A percentile compares a stretch with the other conserved stretches of the same genome.
These are phyloP conservation scores for Astragalus glycyphyllos DNA, from an alignment of 306 rosid genomes.

Conservation along the genomic window DNA sequence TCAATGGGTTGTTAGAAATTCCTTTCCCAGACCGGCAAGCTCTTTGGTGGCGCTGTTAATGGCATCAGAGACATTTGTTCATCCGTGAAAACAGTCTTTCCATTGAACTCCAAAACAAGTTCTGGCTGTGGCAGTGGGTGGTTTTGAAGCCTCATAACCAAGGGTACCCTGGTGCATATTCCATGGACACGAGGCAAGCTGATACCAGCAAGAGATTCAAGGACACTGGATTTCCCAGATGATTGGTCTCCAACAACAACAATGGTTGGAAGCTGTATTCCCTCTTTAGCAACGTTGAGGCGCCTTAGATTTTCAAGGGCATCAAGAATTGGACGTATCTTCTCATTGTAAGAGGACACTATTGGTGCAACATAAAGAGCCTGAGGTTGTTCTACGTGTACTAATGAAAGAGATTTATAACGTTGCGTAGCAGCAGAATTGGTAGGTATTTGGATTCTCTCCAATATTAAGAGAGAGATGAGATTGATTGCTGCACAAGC, in stretches of 20 bases:
- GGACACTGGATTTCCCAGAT: background rate
- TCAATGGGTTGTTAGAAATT: slow-evolving; percentile 49
- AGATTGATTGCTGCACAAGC: no score
- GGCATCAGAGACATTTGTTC: slow-evolving; percentile 48
- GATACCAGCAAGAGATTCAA: slow-evolving; percentile 11
- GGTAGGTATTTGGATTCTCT: no score
- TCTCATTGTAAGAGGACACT: slow-evolving; percentile 44
- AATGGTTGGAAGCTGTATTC: slow-evolving; percentile 5
- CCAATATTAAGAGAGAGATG: no score
- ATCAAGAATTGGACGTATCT: slow-evolving; percentile 4
- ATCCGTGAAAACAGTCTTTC: slow-evolving; percentile 35
- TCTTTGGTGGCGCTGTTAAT: slow-evolving; percentile 52
- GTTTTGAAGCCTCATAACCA: slow-evolving; percentile 59
- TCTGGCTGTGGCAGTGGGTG: slow-evolving; percentile 39
- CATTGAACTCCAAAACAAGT: slow-evolving; percentile 48
- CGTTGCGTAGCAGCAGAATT: no score
- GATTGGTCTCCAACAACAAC: slow-evolving; percentile 22
- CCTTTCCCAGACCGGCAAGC: slow-evolving; percentile 56
- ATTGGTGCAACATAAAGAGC: slow-evolving; percentile 48
- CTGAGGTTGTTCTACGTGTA: background rate
- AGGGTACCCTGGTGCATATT: slow-evolving; percentile 47
- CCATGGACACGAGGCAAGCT: background rate
- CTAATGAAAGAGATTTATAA: no score
- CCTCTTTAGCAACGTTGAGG: slow-evolving; percentile 3
- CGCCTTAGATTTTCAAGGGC: slow-evolving; percentile 22